A percentile compares a stretch with the other conserved stretches of the same genome.
Conservation (phyloP, 1,284 basidiomycete species). For the Austroboletus niveus region DNA sequence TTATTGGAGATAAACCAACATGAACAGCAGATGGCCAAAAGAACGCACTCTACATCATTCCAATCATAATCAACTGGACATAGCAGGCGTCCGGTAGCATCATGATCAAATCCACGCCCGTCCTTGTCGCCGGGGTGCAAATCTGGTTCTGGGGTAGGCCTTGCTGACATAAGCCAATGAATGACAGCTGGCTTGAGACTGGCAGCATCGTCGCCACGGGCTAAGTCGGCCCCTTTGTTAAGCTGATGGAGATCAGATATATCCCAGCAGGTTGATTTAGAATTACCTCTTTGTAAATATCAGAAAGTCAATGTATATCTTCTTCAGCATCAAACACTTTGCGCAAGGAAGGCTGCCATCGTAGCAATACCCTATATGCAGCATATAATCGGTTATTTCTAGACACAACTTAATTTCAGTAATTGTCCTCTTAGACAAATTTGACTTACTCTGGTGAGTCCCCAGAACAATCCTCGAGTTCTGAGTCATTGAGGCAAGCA, state of each 20-base stretch:
- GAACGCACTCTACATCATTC: too few species aligned
- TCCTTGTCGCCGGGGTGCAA: not conserved
- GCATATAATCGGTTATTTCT: not conserved
- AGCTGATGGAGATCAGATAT: slow-evolving; percentile 1
- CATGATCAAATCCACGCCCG: not conserved
- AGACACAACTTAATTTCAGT: too few species aligned
- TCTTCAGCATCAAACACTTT: not conserved
- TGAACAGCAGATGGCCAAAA: not conserved
- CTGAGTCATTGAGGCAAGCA: not conserved
- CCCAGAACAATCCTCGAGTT: not conserved
- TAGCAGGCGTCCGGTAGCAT: not conserved
- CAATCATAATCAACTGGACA: not conserved
- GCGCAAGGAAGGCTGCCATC: not conserved
- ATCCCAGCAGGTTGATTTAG: not conserved
- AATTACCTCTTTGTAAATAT: not conserved
- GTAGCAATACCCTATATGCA: not conserved
- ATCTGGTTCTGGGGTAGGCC: too few species aligned
- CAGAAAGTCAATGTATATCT: not conserved
- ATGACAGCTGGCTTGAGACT: slow-evolving; percentile 1
- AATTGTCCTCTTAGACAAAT: too few species aligned
- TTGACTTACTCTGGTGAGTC: not conserved
- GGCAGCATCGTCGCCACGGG: slow-evolving; percentile 4
- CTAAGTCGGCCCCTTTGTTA: slow-evolving; percentile 3
- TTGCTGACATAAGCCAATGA: not conserved
- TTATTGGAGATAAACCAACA: too few species aligned